Percentiles rank a stretch among this genome's conserved stretches.
Evolutionary conservation across 768 basidiomycete species (phyloP).

Genomic region (Dentipellis sp.): DNA sequence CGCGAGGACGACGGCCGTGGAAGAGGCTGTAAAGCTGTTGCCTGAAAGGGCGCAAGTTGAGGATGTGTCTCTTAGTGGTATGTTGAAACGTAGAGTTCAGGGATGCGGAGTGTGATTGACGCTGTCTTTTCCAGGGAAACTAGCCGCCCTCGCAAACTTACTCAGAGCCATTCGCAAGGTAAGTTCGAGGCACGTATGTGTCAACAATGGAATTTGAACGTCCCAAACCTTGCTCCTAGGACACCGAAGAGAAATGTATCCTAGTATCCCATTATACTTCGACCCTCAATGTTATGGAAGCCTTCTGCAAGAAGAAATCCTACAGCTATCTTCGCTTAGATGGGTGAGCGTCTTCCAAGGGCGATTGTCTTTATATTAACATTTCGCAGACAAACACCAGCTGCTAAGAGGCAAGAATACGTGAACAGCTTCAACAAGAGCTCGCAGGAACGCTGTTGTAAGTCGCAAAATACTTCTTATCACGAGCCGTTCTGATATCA

Average conservation of each 20-base stretch:
- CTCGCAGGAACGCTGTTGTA: slow-evolving; percentile 63
- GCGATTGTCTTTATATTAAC: background rate
- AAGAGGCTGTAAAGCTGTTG: slow-evolving; percentile 52
- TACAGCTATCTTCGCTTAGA: slow-evolving; percentile 85
- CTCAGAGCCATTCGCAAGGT: slow-evolving; percentile 56
- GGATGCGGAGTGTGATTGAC: background rate
- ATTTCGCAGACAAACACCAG: slow-evolving; percentile 54
- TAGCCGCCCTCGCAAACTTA: slow-evolving; percentile 56
- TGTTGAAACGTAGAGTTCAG: slow-evolving; percentile 6
- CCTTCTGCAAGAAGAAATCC: slow-evolving; percentile 63
- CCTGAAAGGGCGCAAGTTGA: slow-evolving; percentile 52
- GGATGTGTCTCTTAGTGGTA: slow-evolving; percentile 78
- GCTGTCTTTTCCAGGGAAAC: slow-evolving; percentile 53
- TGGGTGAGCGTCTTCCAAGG: slow-evolving; percentile 40
- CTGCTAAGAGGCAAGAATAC: slow-evolving; percentile 71
- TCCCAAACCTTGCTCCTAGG: slow-evolving; percentile 26
- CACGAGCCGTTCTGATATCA: background rate
- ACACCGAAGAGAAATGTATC: slow-evolving; percentile 89
- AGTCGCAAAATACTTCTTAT: slow-evolving; percentile 18
- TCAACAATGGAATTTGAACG: background rate
- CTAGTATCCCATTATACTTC: slow-evolving; percentile 96
- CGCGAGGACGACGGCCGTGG: slow-evolving; percentile 39
- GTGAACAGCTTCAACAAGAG: slow-evolving; percentile 86
- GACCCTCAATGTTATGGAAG: slow-evolving; percentile 87
- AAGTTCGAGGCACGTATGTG: background rate